phyloP scores from a whole-genome alignment of 2,329 filamentous ascomycete genomes.

The Ceratocystis eucalypticola region DNA sequence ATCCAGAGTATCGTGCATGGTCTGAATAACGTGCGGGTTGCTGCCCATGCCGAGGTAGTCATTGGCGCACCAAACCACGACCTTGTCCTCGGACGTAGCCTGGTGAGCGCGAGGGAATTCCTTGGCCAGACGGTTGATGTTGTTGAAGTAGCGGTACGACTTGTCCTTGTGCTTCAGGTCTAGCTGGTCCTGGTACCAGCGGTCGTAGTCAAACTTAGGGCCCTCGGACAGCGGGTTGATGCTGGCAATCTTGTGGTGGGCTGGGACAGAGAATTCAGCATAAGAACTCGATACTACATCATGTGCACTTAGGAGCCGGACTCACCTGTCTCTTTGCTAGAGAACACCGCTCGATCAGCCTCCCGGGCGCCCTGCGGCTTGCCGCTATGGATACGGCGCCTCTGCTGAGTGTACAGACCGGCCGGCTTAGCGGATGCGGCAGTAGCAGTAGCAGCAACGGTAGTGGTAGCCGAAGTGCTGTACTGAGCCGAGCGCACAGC shows the following conservation, averaged over 20 bases:
- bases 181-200: constrained; percentile 74
- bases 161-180: constrained; percentile 99
- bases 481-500: constrained; percentile 62
- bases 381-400: constrained; percentile 13
- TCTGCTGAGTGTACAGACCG: constrained; percentile 9
- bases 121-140: constrained; percentile 95
- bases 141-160: constrained; percentile 99
- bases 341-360: constrained; percentile 18
- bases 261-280: neutral
- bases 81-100: constrained; percentile 64
- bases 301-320: neutral
- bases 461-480: constrained; percentile 30
- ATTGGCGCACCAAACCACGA: constrained; percentile 98
- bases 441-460: constrained; percentile 30
- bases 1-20: constrained; percentile 91
- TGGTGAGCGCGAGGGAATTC: constrained; percentile 95
- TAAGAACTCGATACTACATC: neutral
- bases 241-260: constrained; percentile 19
- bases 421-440: constrained; percentile 29
- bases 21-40: constrained; percentile 70
- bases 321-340: constrained; percentile 18
- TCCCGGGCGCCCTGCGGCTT: constrained; percentile 14
- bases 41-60: constrained; percentile 97
- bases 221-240: constrained; percentile 22
- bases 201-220: constrained; percentile 76